Evolutionary conservation across 129 eudicot genomes (phyloP), one percentile per base, ranked within the genome.

Genomic region (Gnaphalium uliginosum): DNA sequence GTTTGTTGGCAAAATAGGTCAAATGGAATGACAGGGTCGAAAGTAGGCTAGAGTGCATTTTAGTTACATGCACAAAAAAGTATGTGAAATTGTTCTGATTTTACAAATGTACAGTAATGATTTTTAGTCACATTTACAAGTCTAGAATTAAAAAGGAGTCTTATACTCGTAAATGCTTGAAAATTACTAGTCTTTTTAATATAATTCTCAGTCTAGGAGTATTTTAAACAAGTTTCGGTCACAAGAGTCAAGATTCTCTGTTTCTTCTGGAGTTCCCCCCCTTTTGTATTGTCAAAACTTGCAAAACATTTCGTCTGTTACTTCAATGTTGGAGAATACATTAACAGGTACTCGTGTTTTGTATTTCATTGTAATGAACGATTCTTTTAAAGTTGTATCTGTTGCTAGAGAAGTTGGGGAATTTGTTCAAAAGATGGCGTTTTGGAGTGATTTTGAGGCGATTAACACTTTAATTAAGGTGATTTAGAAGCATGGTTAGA

Each of bases 391-490:
- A 77, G 76, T 77, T 27, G 50, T 81, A 48, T 78, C 89, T 2
- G 14, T 78, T 50, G 98, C 86, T 67, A 59, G 84, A 68, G 96
- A 92, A 76, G 86, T 85, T 61, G 83, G 80, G 0, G 96, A 87
- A 59, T 33, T 87, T 88, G 64, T 89, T 29, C 86, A 85, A 69
- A 86, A 87, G 69, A 81, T 86, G 50, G 84, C 88, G 56, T 92
- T 89, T 82, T 92, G 98, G 98, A 89, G 86, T 33, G 85, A 87
- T 21, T 74, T 92, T 62, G 93, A 86, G 24, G 96, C 96, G 5
- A 78, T 86, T 64, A 86, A 80, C 69, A 60, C 90, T 3, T 73
- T 92, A 15, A 82, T 89, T 50, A 87, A 83, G 33, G 15, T 89
- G 81, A 75, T 92, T n/a, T 22, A 83, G 68, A 79, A 84, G 58